A percentile compares a stretch with the other conserved stretches of the same genome.
phyloP scores from a whole-genome alignment of 768 basidiomycete species.

The Suillus fuscotomentosus region DNA sequence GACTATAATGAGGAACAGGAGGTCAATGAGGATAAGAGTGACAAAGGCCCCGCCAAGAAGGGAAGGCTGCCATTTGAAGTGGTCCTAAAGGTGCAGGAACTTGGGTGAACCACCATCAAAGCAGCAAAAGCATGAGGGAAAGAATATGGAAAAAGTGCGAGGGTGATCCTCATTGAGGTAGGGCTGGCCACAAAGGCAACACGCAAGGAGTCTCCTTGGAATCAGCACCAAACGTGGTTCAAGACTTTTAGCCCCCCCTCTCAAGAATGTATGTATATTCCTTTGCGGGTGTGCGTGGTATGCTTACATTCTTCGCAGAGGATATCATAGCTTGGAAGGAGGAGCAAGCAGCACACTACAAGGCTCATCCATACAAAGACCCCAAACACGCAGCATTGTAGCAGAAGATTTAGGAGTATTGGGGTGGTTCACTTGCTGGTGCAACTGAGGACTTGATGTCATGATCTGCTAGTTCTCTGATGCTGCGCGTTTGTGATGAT shows the following conservation, averaged over 20 bases:
- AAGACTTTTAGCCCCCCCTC: neutral
- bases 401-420: neutral
- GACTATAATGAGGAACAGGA: neutral
- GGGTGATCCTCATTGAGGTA: no score
- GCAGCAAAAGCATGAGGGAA: no score
- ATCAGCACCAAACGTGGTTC: neutral
- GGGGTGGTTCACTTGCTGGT: neutral
- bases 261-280: neutral
- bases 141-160: no score
- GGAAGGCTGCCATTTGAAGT: no score
- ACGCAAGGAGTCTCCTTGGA: no score
- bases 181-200: no score
- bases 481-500: neutral
- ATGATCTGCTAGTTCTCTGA: neutral
- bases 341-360: neutral
- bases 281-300: neutral
- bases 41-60: no score
- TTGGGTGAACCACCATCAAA: no score
- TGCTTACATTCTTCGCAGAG: neutral
- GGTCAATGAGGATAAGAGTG: no score
- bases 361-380: neutral
- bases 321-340: slow-evolving; percentile 1
- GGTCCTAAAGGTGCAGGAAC: no score
- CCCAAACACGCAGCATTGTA: neutral
- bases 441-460: neutral